Evolutionary conservation across 148 eudicot genomes (phyloP).

Genomic region (Rhododendron ferrugineum): DNA sequence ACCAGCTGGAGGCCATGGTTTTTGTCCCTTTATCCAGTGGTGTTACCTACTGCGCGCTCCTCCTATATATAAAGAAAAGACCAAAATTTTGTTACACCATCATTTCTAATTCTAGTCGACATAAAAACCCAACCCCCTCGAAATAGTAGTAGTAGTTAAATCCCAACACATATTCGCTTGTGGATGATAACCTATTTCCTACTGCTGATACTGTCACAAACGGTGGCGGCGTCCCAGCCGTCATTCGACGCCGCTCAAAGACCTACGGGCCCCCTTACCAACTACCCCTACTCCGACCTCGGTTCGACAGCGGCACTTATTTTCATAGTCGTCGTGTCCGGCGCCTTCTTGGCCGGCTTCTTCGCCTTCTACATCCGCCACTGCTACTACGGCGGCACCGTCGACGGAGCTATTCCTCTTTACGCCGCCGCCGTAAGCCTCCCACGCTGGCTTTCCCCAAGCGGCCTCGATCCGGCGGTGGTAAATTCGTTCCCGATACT

Average conservation of each 20-base stretch:
- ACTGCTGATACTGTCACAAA: not conserved
- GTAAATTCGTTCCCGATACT: not conserved
- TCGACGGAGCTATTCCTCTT: not conserved
- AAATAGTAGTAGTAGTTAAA: too few species aligned
- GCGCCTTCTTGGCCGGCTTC: not conserved
- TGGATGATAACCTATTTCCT: not conserved
- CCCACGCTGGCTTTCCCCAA: not conserved
- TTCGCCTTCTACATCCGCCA: not conserved
- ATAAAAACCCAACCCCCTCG: too few species aligned
- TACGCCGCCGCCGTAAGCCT: not conserved
- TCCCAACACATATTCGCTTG: not conserved
- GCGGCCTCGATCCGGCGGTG: not conserved
- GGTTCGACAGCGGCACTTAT: not conserved
- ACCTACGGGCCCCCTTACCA: not conserved
- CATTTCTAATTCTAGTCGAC: too few species aligned
- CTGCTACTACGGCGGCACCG: not conserved
- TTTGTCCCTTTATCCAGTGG: too few species aligned
- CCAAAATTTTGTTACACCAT: not conserved
- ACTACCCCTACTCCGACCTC: not conserved
- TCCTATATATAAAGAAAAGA: too few species aligned
- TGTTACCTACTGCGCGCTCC: too few species aligned
- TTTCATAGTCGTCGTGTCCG: not conserved
- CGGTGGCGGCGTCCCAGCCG: not conserved
- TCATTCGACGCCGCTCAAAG: not conserved
- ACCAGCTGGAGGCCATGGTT: too few species aligned